Evolutionary conservation across 73 alveolate genomes (phyloP), one percentile per base, ranked within the genome.

Genomic region (Effrenium voratum): DNA sequence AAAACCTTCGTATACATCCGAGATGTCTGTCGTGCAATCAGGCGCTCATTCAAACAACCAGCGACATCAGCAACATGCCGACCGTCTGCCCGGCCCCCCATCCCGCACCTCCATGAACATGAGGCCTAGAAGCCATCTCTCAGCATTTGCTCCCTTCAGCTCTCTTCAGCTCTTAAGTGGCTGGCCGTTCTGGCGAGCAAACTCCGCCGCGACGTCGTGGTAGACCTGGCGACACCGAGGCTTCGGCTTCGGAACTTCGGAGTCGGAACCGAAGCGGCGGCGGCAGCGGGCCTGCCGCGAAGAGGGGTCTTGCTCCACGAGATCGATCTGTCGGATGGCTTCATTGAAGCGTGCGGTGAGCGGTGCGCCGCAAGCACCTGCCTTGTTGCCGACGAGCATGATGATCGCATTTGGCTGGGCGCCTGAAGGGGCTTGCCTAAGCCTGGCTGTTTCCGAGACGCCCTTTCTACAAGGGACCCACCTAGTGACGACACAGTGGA

Each of bases 141-240:
- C n/a, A n/a, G n/a, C n/a, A n/a, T n/a, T n/a, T n/a, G n/a, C n/a
- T n/a, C n/a, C n/a, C n/a, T n/a, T n/a, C n/a, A n/a, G n/a, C n/a
- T n/a, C n/a, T n/a, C n/a, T n/a, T n/a, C n/a, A n/a, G n/a, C n/a
- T n/a, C n/a, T n/a, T n/a, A n/a, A n/a, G n/a, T n/a, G n/a, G n/a
- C n/a, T n/a, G n/a, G n/a, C 95, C 85, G 40, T 87, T 43, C 36
- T 87, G 95, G 15, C 95, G 95, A n/a, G 95, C 95, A 60, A 87
- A 87, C 50, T 84, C 93, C 41, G n/a, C 49, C 79, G 93, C 93
- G 34, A 84, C 93, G 28, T 84, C 93, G 79, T 84, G 93, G 79
- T 84, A 84, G 44, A 84, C 93, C 93, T 84, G 79, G 30, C 49
- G 19, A 8, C 50, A 38, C n/a, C 63, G 63, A 19, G 26, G 26